Evolutionary conservation across 164 flowering plant species (phyloP), one percentile per base, ranked within the genome.

Genomic region (Malania oleifera): DNA sequence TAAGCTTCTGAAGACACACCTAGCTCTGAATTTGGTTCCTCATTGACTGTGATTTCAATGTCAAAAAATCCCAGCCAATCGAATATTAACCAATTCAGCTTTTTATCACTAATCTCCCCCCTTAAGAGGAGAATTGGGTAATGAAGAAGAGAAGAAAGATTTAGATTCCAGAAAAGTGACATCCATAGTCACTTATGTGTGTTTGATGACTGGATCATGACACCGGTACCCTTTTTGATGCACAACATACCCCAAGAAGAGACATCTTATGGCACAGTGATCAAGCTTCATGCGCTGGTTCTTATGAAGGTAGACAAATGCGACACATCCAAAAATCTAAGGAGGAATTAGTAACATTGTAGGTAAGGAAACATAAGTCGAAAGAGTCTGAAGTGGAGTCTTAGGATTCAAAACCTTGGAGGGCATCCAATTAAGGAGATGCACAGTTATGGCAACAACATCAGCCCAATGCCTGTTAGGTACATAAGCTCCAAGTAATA

Each of bases 391-490:
- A 0, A 54, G 8, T 0, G 61, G 73, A 6, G 67, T 64, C 17
- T 55, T 15, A 43, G 28, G 46, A 7, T 59, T 14, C 12, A 69
- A 29, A 4, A 57, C 48, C 19, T 23, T 10, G 0, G 54, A 48
- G 13, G 67, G 59, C 7, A 68, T 17, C 0, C 38, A 34, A 13
- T 67, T 67, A 22, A 67, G 15, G 2, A 69, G n/a, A 15, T 23
- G 22, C 0, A 49, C 23, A 18, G 54, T 6, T 7, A 50, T 62
- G 1, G 51, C 10, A 9, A 54, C 34, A 14, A 29, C 60, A 27
- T 65, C 51, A 1, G 5, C 20, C 52, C 57, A 65, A 37, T 8
- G 31, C 8, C 14, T 15, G 1, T 7, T 18, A 9, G 67, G 59
- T 1, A 57, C 63, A 62, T 44, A 22, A 3, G 26, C 15, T 1